Base-by-base conservation (phyloP, 1,284 basidiomycete species). In the Cutaneotrichosporon dermatis region DNA sequence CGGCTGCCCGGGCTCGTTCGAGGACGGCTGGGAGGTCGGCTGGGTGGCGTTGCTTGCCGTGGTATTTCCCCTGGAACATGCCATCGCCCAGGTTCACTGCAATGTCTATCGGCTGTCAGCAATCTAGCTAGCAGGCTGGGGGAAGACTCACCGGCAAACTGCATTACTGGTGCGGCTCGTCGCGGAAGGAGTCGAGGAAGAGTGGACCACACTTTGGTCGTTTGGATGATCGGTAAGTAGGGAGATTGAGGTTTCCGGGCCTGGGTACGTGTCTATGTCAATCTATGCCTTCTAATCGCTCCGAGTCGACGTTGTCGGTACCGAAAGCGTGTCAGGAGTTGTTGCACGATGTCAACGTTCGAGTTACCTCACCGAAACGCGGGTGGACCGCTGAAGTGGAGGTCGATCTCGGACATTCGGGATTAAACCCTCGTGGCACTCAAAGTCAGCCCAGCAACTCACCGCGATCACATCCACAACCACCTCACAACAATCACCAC, bases 11-110 rank as follows among this genome's bases (percentile, higher is more conserved):
- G 0, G 88, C 83, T 58, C 91, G 83, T 13, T 79, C 72, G 4
- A 92, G 71, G 56, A 94, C 81, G 5, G 79, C 78, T 4, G 81
- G 76, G 11, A 92, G 77, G 69, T 94, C 92, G 67, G 89, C 86
- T 84, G 68, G 33, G 55, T 83, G 81, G 10, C 73, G 62, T 46
- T 72, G 67, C 60, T 80, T 80, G 59, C 79, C 80, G 50, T 80
- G 78, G 63, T 82, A 82, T 5, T 53, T 58, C 3, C 82, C 82
- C 0, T 71, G 68, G 62, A 80, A 83, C 72, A 76, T 76, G 46
- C 74, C 71, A 56, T 82, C 81, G 43, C 79, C 77, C 52, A 82
- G 71, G 65, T 82, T 82, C 56, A 81, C 79, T 10, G 80, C 81
- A 49, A 82, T 82, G 61, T 82, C 81, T 78, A 57, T 41, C 16